These are phyloP conservation scores for Xanthoconium separans DNA, from an alignment of 1,284 basidiomycete genomes.

Conservation along the genomic window DNA sequence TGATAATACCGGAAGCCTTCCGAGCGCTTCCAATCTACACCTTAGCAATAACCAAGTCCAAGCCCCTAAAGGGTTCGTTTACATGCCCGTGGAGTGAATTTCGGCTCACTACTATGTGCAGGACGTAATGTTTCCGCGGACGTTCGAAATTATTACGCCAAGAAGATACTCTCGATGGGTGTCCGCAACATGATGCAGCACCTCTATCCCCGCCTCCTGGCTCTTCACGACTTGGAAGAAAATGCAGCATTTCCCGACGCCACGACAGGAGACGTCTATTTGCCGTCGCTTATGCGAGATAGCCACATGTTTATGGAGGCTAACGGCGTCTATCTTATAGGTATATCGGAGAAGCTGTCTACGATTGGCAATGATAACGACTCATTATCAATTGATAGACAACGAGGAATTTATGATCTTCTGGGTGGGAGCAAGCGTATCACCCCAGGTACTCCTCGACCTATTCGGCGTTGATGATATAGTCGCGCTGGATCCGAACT, in stretches of 20 bases:
- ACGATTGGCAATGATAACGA: conserved; percentile 17
- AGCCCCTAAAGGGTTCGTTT: conserved; percentile 81
- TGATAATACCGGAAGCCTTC: conserved; percentile 95
- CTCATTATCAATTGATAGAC: conserved; percentile 49
- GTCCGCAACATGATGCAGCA: conserved; percentile 74
- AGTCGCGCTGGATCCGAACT: conserved; percentile 68
- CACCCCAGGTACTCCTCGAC: conserved; percentile 81
- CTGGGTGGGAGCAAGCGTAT: conserved; percentile 87
- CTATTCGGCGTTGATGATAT: conserved; percentile 86
- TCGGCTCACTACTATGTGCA: conserved; percentile 32
- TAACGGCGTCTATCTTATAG: conserved; percentile 89
- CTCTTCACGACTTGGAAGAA: conserved; percentile 84
- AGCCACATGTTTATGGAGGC: conserved; percentile 89
- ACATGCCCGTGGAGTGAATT: conserved; percentile 2
- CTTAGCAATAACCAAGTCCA: conserved; percentile 86
- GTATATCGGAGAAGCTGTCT: conserved; percentile 42
- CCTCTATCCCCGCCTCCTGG: conserved; percentile 89
- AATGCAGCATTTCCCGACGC: conserved; percentile 68
- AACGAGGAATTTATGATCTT: conserved; percentile 91
- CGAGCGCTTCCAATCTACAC: conserved; percentile 85
- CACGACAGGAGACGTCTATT: conserved; percentile 54
- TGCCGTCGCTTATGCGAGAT: conserved; percentile 83
- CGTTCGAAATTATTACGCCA: conserved; percentile 86
- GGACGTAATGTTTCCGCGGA: conserved; percentile 89
- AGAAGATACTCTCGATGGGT: conserved; percentile 71